These are phyloP conservation scores for Fusarium transvaalense DNA, from an alignment of 2,329 filamentous ascomycete genomes.

Conservation along the genomic window DNA sequence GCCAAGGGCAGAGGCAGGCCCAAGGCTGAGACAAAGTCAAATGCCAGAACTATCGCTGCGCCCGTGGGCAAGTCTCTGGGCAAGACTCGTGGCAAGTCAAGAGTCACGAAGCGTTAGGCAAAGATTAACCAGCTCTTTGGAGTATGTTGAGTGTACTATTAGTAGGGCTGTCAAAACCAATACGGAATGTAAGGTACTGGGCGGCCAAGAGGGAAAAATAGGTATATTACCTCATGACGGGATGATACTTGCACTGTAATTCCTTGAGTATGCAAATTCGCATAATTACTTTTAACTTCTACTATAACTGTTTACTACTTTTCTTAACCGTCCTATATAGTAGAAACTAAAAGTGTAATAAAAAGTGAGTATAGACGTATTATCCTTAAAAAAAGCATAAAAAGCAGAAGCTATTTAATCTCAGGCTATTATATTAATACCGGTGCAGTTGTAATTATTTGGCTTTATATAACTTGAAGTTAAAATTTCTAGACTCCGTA, in stretches of 20 bases:
- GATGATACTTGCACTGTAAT: slow-evolving; percentile 21
- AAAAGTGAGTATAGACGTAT: no score
- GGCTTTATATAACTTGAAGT: not conserved
- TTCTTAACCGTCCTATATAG: not conserved
- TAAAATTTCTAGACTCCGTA: not conserved
- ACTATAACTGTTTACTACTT: no score
- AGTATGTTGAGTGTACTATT: not conserved
- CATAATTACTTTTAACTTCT: not conserved
- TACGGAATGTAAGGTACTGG: not conserved
- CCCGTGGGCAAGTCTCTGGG: not conserved
- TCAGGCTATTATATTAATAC: no score
- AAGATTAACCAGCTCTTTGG: not conserved
- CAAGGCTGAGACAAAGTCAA: not conserved
- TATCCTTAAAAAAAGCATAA: no score
- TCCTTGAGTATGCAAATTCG: not conserved
- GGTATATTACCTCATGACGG: slow-evolving; percentile 9
- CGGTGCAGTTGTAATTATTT: not conserved
- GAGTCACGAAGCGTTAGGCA: slow-evolving; percentile 1
- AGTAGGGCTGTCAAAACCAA: not conserved
- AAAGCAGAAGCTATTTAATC: no score
- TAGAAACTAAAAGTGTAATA: no score
- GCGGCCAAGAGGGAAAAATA: not conserved
- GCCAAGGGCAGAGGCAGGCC: not conserved
- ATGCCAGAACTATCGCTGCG: not conserved
- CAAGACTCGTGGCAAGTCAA: slow-evolving; percentile 10